These are phyloP conservation scores for Scorias spongiosa DNA, from an alignment of 2,329 filamentous ascomycete genomes.

Conservation along the genomic window DNA sequence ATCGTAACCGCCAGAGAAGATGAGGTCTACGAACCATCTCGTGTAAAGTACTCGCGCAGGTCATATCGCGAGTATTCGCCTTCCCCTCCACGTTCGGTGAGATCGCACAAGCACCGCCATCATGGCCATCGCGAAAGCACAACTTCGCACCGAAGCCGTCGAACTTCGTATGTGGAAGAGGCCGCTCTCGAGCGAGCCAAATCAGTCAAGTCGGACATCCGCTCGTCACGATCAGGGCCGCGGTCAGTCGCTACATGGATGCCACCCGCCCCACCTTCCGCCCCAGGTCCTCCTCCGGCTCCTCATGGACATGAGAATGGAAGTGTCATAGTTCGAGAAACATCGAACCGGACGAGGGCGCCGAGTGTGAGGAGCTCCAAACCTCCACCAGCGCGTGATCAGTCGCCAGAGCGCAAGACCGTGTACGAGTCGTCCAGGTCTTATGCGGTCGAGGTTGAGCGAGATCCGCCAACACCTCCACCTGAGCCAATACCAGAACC, in stretches of 20 bases:
- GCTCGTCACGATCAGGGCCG: not conserved
- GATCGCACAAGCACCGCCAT: not conserved
- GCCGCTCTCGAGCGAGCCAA: not conserved
- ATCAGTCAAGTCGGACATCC: not conserved
- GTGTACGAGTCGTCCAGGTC: not conserved
- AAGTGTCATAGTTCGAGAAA: too few species aligned
- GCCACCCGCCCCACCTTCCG: not conserved
- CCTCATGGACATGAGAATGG: not conserved
- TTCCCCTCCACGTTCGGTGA: slow-evolving; percentile 7
- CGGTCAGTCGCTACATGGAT: not conserved
- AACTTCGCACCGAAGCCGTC: not conserved
- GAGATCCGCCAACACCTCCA: not conserved
- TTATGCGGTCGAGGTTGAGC: not conserved
- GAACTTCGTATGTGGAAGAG: not conserved
- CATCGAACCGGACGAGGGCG: not conserved
- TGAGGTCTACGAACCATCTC: slow-evolving; percentile 20
- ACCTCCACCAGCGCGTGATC: not conserved
- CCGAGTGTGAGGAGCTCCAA: not conserved
- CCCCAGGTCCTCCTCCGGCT: not conserved
- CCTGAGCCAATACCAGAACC: not conserved
- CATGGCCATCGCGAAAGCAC: not conserved
- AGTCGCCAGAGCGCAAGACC: not conserved
- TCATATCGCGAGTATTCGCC: slow-evolving; percentile 16
- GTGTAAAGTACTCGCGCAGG: slow-evolving; percentile 17
- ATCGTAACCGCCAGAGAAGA: slow-evolving; percentile 31